Conservation (phyloP, 2,329 filamentous ascomycete genomes). For the Xylaria hypoxylon region DNA sequence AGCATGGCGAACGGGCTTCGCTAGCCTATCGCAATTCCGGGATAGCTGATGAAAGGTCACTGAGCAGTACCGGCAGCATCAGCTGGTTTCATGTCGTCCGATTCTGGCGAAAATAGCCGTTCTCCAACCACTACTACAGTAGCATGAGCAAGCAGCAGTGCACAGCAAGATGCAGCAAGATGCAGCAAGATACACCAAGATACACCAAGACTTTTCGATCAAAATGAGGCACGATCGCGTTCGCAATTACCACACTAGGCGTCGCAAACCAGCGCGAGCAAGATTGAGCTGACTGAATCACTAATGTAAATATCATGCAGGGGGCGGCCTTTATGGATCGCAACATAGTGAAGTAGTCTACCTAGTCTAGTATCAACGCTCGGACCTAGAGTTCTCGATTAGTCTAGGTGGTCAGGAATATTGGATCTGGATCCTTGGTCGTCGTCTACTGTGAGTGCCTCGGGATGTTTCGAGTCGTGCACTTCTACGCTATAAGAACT, state of each 20-base stretch:
- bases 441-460: neutral
- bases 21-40: constrained; percentile 20
- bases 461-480: constrained; percentile 21
- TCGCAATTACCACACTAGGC: constrained; percentile 5
- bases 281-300: constrained; percentile 6
- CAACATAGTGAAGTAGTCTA: too few relatives aligned
- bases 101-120: constrained; percentile 24
- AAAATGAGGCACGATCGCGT: neutral
- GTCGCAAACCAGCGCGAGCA: neutral
- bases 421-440: constrained; percentile 18
- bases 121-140: constrained; percentile 5
- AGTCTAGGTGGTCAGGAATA: constrained; percentile 11
- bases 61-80: constrained; percentile 18
- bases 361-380: constrained; percentile 12
- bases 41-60: constrained; percentile 5
- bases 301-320: constrained; percentile 18
- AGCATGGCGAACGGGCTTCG: constrained; percentile 12
- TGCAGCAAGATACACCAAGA: constrained; percentile 19
- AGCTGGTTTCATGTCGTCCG: constrained; percentile 14
- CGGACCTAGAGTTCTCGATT: constrained; percentile 20
- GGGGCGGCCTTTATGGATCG: constrained; percentile 11
- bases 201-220: neutral
- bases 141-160: constrained; percentile 16
- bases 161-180: too few relatives aligned
- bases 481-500: constrained; percentile 9